Conservation (phyloP, 2,329 filamentous ascomycete genomes). For the Magnaporthales sp. region DNA sequence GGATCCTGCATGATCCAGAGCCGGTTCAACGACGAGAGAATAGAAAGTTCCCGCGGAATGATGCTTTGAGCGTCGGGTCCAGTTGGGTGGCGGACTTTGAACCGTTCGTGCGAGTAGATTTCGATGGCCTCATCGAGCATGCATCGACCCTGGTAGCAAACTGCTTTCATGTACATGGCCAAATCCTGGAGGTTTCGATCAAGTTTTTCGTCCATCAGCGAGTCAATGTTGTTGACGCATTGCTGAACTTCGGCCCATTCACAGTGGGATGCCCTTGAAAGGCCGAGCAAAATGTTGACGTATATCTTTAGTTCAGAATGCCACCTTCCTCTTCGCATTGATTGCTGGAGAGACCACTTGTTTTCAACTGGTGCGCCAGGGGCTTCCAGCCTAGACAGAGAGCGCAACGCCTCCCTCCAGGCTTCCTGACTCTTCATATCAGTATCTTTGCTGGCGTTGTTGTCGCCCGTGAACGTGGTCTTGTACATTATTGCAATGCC, state of each 20-base stretch:
- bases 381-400: neutral
- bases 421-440: constrained; percentile 13
- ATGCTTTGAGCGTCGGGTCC: neutral
- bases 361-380: constrained; percentile 11
- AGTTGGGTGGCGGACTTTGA: constrained; percentile 35
- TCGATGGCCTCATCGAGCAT: constrained; percentile 59
- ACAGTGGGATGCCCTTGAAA: constrained; percentile 61
- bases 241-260: constrained; percentile 59
- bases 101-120: constrained; percentile 54
- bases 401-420: constrained; percentile 28
- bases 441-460: constrained; percentile 14
- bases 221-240: constrained; percentile 44
- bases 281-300: constrained; percentile 60
- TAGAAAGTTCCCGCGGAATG: constrained; percentile 41
- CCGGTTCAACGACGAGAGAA: constrained; percentile 59
- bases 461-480: constrained; percentile 25
- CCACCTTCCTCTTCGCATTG: constrained; percentile 53
- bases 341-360: constrained; percentile 44
- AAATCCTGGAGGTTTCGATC: constrained; percentile 43
- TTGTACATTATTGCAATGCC: constrained; percentile 36
- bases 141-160: constrained; percentile 70
- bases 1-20: constrained; percentile 65
- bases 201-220: constrained; percentile 28
- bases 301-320: constrained; percentile 58
- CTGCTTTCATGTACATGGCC: constrained; percentile 63